Conservation (phyloP, 2,329 filamentous ascomycete genomes). For the Fusarium siculi region DNA sequence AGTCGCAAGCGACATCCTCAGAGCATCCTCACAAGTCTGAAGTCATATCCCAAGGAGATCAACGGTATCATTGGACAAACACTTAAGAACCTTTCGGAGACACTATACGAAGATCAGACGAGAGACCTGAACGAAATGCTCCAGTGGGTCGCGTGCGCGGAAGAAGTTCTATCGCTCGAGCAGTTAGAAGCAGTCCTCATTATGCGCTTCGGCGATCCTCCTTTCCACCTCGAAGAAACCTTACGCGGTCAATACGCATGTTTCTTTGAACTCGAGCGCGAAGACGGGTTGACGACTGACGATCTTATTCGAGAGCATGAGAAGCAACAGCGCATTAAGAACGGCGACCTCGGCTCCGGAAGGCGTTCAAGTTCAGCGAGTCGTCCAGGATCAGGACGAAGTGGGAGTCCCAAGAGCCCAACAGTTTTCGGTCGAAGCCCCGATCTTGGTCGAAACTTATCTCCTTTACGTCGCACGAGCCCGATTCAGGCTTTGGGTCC, state of each 20-base stretch:
- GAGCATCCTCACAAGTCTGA: conserved; percentile 57
- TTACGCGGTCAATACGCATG: conserved; percentile 58
- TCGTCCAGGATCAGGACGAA: conserved; percentile 32
- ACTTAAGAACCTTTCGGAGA: conserved; percentile 53
- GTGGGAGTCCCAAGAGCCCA: conserved; percentile 28
- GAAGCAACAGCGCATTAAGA: conserved; percentile 41
- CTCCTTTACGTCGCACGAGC: conserved; percentile 26
- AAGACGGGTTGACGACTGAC: conserved; percentile 56
- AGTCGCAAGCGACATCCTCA: conserved; percentile 57
- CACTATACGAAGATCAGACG: conserved; percentile 52
- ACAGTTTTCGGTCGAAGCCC: conserved; percentile 27
- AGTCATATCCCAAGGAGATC: conserved; percentile 56
- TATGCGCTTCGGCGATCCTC: conserved; percentile 55
- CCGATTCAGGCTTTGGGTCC: conserved; percentile 24
- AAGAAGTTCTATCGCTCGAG: conserved; percentile 55
- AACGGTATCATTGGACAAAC: conserved; percentile 56
- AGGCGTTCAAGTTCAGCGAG: conserved; percentile 38
- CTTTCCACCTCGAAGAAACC: conserved; percentile 54
- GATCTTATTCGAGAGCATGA: conserved; percentile 54
- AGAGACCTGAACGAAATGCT: conserved; percentile 59
- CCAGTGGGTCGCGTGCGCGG: conserved; percentile 58
- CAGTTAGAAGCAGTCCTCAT: conserved; percentile 57
- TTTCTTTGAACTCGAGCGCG: conserved; percentile 58
- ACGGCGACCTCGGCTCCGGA: conserved; percentile 20
- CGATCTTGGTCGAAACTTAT: conserved; percentile 37